These are phyloP conservation scores for Baudoinia panamericana DNA, from an alignment of 495 filamentous ascomycete genomes.

Conservation along the genomic window DNA sequence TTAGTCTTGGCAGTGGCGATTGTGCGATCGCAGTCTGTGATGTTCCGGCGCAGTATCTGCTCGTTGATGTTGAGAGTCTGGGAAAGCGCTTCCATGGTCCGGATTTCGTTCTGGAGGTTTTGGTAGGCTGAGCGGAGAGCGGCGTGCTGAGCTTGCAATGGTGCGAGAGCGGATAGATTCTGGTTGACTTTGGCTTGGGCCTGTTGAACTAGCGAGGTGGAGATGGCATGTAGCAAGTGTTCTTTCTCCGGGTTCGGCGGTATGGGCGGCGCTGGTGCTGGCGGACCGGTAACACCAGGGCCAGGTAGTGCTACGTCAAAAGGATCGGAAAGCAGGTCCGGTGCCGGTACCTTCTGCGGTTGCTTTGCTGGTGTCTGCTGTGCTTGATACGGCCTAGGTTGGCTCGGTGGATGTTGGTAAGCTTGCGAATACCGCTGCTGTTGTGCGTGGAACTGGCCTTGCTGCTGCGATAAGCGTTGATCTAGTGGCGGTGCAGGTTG, in stretches of 20 bases:
- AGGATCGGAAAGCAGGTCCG: slow-evolving; percentile 57
- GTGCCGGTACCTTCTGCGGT: slow-evolving; percentile 33
- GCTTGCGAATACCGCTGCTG: slow-evolving; percentile 10
- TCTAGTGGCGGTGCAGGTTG: neutral
- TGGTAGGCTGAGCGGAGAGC: slow-evolving; percentile 58
- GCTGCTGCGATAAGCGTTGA: slow-evolving; percentile 12
- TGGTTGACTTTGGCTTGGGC: slow-evolving; percentile 50
- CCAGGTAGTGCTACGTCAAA: slow-evolving; percentile 52
- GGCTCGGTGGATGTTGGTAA: slow-evolving; percentile 4
- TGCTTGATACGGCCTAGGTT: slow-evolving; percentile 4
- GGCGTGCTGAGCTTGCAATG: slow-evolving; percentile 63
- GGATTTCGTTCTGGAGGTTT: slow-evolving; percentile 56
- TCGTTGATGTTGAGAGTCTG: slow-evolving; percentile 63
- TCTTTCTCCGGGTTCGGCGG: slow-evolving; percentile 97
- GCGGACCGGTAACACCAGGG: slow-evolving; percentile 28
- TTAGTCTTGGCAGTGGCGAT: slow-evolving; percentile 50
- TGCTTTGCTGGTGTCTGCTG: slow-evolving; percentile 1
- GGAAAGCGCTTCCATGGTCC: slow-evolving; percentile 53
- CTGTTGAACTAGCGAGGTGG: slow-evolving; percentile 49
- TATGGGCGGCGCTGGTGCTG: slow-evolving; percentile 58
- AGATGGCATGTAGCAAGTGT: slow-evolving; percentile 65
- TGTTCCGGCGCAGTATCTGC: slow-evolving; percentile 56
- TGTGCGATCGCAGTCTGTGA: slow-evolving; percentile 66
- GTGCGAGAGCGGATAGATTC: slow-evolving; percentile 54
- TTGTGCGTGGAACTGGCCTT: slow-evolving; percentile 9